Evolutionary conservation across 2,329 filamentous ascomycete genomes (phyloP).

Genomic region (Neonectria neomacrospora): DNA sequence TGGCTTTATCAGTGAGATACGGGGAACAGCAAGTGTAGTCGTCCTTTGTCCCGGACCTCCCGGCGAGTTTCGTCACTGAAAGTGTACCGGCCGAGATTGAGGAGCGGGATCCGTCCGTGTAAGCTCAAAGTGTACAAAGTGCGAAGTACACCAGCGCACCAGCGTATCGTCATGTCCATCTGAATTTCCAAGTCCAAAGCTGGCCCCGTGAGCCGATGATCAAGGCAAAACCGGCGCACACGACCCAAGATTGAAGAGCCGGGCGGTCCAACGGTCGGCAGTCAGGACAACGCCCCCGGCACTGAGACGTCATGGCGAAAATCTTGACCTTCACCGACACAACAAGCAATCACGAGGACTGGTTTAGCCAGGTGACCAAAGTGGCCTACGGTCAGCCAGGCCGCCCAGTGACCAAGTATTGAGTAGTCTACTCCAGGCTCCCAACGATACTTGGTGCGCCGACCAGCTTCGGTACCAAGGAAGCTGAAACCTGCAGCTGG

Average conservation of each 20-base stretch:
- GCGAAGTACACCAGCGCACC: conserved; percentile 1
- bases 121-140: conserved; percentile 1
- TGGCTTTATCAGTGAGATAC: conserved; percentile 32
- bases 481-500: conserved; percentile 42
- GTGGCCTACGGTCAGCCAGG: conserved; percentile 13
- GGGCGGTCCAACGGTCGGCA: conserved; percentile 11
- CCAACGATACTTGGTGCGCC: conserved; percentile 6
- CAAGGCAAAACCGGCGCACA: conserved; percentile 19
- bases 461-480: conserved; percentile 16
- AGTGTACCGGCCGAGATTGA: conserved; percentile 22
- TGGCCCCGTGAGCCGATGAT: conserved; percentile 14
- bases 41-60: neutral
- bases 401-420: conserved; percentile 6
- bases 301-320: conserved; percentile 19
- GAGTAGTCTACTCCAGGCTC: conserved; percentile 12
- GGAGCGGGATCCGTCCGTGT: neutral
- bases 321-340: conserved; percentile 17
- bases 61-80: neutral
- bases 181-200: conserved; percentile 4
- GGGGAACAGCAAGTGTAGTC: neutral
- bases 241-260: conserved; percentile 4
- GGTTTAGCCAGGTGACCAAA: conserved; percentile 17
- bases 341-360: conserved; percentile 16
- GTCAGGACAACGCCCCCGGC: conserved; percentile 4
- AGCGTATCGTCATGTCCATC: conserved; percentile 3